A percentile compares a stretch with the other conserved stretches of the same genome.
These are phyloP conservation scores for Aspergillus intermedius DNA, from an alignment of 2,329 filamentous ascomycete species.

Conservation along the genomic window DNA sequence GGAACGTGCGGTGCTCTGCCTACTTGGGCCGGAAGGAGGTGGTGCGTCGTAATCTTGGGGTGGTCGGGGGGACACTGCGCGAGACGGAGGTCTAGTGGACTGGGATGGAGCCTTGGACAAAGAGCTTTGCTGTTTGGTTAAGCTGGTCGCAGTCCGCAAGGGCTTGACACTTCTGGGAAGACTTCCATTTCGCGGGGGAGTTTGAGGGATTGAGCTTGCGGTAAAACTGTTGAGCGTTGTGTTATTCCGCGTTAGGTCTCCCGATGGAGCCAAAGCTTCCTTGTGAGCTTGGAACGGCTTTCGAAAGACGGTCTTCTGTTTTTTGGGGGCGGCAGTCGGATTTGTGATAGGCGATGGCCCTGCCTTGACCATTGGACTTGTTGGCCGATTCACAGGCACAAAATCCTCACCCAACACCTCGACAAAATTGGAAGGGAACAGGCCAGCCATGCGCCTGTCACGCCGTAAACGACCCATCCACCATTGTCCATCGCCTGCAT, in stretches of 20 bases:
- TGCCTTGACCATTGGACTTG: conserved; percentile 49
- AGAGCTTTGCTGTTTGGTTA: conserved; percentile 33
- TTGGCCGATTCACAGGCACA: conserved; percentile 55
- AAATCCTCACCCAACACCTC: conserved; percentile 80
- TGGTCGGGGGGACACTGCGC: conserved; percentile 20
- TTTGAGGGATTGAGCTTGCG: conserved; percentile 27
- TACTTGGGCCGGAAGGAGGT: not conserved
- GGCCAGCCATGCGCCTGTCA: conserved; percentile 81
- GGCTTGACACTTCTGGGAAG: conserved; percentile 25
- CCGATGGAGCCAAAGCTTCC: conserved; percentile 38
- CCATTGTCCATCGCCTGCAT: conserved; percentile 96
- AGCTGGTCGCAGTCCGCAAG: conserved; percentile 32
- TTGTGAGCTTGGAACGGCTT: conserved; percentile 61
- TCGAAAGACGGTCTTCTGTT: conserved; percentile 53
- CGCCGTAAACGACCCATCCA: conserved; percentile 91
- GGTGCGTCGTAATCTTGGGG: conserved; percentile 10
- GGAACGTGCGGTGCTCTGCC: not conserved
- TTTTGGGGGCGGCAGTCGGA: conserved; percentile 49
- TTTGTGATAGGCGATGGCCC: conserved; percentile 41
- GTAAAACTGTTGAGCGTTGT: conserved; percentile 30
- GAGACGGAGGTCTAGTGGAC: conserved; percentile 22
- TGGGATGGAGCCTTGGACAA: conserved; percentile 29
- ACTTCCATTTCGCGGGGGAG: conserved; percentile 30
- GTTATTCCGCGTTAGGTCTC: conserved; percentile 25
- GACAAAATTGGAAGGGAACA: conserved; percentile 97